Evolutionary conservation across 2,329 filamentous ascomycete species (phyloP).

Genomic region (Diaporthe aspalathi): DNA sequence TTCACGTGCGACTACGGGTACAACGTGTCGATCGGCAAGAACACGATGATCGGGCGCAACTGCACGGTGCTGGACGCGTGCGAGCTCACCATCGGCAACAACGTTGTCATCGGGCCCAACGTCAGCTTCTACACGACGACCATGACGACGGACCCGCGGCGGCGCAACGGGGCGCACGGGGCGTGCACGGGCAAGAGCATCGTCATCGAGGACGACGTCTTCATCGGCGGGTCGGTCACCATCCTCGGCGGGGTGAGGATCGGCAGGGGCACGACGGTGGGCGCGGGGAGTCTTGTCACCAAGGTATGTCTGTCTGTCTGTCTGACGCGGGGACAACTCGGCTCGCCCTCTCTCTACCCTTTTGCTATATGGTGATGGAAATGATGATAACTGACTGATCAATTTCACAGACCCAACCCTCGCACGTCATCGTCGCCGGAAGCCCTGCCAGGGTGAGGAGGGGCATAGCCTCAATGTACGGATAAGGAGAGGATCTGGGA

Average conservation of each 20-base stretch:
- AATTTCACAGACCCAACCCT: slow-evolving; percentile 37
- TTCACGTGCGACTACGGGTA: slow-evolving; percentile 94
- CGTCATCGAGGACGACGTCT: slow-evolving; percentile 86
- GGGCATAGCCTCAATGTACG: slow-evolving; percentile 34
- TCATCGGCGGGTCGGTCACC: slow-evolving; percentile 81
- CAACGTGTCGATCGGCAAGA: slow-evolving; percentile 88
- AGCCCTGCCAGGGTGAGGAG: slow-evolving; percentile 42
- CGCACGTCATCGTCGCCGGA: slow-evolving; percentile 43
- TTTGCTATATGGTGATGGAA: background rate
- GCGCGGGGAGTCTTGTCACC: slow-evolving; percentile 86
- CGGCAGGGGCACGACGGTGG: slow-evolving; percentile 81
- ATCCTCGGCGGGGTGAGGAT: slow-evolving; percentile 85
- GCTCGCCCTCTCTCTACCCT: background rate
- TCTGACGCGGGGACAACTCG: too few species aligned
- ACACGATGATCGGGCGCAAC: slow-evolving; percentile 84
- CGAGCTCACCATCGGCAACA: slow-evolving; percentile 82
- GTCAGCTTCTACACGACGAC: slow-evolving; percentile 87
- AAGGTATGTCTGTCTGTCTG: slow-evolving; percentile 73
- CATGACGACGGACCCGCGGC: slow-evolving; percentile 77
- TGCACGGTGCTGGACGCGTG: slow-evolving; percentile 91
- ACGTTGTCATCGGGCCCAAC: slow-evolving; percentile 82
- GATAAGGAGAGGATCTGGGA: background rate
- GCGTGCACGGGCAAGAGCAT: slow-evolving; percentile 78
- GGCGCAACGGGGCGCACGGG: slow-evolving; percentile 78
- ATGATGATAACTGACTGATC: background rate